Base-by-base conservation (phyloP, 1,139 yeast genomes). In the Debaryomycetaceae sp. region DNA sequence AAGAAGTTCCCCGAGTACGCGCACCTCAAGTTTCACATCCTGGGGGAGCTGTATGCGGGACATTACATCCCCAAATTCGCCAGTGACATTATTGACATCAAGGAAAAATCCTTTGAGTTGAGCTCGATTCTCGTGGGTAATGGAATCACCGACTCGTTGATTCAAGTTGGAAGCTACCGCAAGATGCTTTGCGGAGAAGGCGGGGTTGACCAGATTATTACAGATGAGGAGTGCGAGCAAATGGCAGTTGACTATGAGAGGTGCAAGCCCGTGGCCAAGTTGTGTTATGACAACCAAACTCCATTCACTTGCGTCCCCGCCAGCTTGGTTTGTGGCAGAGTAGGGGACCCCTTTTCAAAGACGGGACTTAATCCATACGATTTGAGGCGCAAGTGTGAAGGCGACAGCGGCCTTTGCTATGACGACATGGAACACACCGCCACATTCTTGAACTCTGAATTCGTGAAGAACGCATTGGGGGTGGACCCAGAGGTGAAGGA, bases 41-140 rank as follows among this genome's bases (percentile, higher is more conserved):
- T 85, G 24, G 88, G 88, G 35, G 88, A 80, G 52, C 77, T 83
- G 5, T 80, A 79, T 47, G 86, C 80, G 11, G 88, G 86, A 27
- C 85, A 78, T 53, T 80, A 80, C 51, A 70, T 80, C 39, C 88
- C 88, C 14, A 72, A 68, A 14, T 73, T 80, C 50, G 83, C 83
- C n/a, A 59, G 69, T 23, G 84, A 78, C 46, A 78, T 80, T 38
- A 54, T 76, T 36, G 58, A 53, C 39, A 73, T 73, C 46, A 66
- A 67, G 12, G 78, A 74, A 45, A 64, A 75, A 29, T 53, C 65
- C 17, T 78, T 79, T 49, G 66, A 78, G 37, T 61, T 80, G 43
- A 56, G 71, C 10, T 78, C 84, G 3, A 68, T 79, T 9, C 47
- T 80, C 49, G 78, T 80, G 40, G 88, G 88, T 21, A 80, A 80